These are phyloP conservation scores for Aspergillus affinis DNA, from an alignment of 495 filamentous ascomycete species.

Conservation along the genomic window DNA sequence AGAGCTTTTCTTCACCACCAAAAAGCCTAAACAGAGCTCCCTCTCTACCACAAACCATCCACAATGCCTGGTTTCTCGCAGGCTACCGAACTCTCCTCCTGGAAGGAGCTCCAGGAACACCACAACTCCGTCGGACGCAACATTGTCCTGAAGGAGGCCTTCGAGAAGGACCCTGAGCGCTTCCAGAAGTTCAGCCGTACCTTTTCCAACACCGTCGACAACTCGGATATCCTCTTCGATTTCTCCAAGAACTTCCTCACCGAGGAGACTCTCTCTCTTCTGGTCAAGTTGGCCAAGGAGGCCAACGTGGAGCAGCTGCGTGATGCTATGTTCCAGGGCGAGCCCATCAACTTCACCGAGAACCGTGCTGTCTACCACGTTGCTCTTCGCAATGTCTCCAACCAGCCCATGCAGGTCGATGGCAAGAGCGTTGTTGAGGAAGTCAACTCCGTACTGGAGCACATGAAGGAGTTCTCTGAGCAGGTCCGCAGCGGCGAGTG, in stretches of 20 bases:
- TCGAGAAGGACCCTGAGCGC: slow-evolving; percentile 82
- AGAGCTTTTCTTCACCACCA: not conserved
- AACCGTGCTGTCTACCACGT: slow-evolving; percentile 93
- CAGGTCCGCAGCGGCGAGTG: slow-evolving; percentile 92
- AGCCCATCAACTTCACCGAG: slow-evolving; percentile 99
- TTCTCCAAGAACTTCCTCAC: slow-evolving; percentile 99
- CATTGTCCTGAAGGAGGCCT: slow-evolving; percentile 90
- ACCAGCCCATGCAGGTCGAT: slow-evolving; percentile 86
- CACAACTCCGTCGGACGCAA: slow-evolving; percentile 78
- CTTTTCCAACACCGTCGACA: slow-evolving; percentile 77
- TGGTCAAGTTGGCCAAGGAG: slow-evolving; percentile 88
- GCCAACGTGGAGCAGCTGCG: slow-evolving; percentile 87
- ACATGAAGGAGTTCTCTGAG: slow-evolving; percentile 97
- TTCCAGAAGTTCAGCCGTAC: slow-evolving; percentile 87
- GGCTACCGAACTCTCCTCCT: slow-evolving; percentile 76
- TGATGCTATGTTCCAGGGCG: slow-evolving; percentile 94
- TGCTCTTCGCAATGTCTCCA: slow-evolving; percentile 84
- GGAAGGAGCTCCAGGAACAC: slow-evolving; percentile 86
- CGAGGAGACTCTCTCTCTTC: slow-evolving; percentile 81
- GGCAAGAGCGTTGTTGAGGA: slow-evolving; percentile 95
- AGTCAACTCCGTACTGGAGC: slow-evolving; percentile 85
- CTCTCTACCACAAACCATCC: slow-evolving; percentile 16
- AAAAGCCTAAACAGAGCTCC: not conserved
- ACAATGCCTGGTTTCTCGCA: slow-evolving; percentile 65
- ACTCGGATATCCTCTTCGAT: slow-evolving; percentile 87